phyloP scores from a whole-genome alignment of 163 green algal species.

The Scenedesmus sp. region DNA sequence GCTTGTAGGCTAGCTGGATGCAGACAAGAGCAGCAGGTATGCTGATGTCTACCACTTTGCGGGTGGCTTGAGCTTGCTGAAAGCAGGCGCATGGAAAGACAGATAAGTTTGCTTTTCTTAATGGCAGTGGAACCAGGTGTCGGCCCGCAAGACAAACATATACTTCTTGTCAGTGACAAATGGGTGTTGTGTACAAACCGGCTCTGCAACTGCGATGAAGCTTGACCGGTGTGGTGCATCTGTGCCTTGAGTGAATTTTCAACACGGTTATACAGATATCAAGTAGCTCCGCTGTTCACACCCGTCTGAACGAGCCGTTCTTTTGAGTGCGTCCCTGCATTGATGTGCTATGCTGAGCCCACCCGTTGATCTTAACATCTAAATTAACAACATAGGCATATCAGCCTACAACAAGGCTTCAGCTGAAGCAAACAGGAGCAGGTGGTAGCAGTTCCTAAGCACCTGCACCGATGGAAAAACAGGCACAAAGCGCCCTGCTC shows the following conservation, averaged over 20 bases:
- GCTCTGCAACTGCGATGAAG: background rate
- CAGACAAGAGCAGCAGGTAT: background rate
- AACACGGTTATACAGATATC: background rate
- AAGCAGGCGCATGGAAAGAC: background rate
- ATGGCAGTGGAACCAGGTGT: background rate
- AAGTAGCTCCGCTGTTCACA: background rate
- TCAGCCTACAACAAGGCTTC: background rate
- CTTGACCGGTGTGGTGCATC: background rate
- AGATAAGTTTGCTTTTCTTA: background rate
- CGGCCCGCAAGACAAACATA: background rate
- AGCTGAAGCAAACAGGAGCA: background rate
- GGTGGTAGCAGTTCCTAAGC: background rate
- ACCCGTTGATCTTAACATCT: background rate
- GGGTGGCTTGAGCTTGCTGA: background rate
- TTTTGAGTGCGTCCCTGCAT: background rate
- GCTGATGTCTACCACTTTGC: background rate
- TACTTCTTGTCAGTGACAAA: background rate
- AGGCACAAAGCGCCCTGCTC: background rate
- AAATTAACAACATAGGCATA: background rate
- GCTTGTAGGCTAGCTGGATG: background rate
- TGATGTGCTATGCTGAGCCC: background rate
- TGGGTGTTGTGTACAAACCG: conserved; percentile 1
- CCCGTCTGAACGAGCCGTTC: background rate
- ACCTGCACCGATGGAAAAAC: background rate
- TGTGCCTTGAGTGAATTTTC: background rate